Evolutionary conservation across 1,284 basidiomycete genomes (phyloP), one percentile per base, ranked within the genome.

Genomic region (Kalmanozyma brasiliensis): DNA sequence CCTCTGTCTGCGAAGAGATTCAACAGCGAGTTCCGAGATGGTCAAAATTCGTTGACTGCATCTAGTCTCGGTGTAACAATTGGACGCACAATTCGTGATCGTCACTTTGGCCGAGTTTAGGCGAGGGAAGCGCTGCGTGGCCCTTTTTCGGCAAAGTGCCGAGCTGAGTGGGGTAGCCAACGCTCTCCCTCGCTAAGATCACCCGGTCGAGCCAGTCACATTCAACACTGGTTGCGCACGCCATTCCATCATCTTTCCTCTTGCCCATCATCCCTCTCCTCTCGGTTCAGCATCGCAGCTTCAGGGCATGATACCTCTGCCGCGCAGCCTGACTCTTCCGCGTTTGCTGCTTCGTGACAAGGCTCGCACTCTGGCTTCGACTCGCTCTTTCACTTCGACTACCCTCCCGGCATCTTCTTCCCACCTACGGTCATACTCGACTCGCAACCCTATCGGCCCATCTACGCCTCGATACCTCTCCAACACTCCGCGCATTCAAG

Each of bases 341-440:
- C 62, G 56, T 65, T n/a, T n/a, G n/a, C 43, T 65, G 42, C 55
- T 65, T 29, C 51, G 56, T 65, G 62, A 59, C 29, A 49, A 53
- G 62, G 51, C 56, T 55, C 43, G 52, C 51, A 41, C 32, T 17
- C 42, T 46, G n/a, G 23, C 56, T 33, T 34, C 22, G 17, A 32
- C 11, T 48, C 56, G 56, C 38, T 59, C 52, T 22, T 52, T 40
- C 9, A 17, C 23, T 35, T 53, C 35, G 16, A 13, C 23, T 20
- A 37, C 42, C 19, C 26, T 35, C 29, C 30, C 47, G 22, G 11
- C 20, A 8, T 20, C 51, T 5, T 38, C 20, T 11, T 13, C 24
- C 22, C n/a, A n/a, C n/a, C n/a, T 20, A 32, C 52, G 43, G 1
- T 41, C 20, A 14, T 37, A 17, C 34, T 45, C 35, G 32, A 20